phyloP scores from a whole-genome alignment of 1,284 basidiomycete species.

The Pseudozyma sp. region DNA sequence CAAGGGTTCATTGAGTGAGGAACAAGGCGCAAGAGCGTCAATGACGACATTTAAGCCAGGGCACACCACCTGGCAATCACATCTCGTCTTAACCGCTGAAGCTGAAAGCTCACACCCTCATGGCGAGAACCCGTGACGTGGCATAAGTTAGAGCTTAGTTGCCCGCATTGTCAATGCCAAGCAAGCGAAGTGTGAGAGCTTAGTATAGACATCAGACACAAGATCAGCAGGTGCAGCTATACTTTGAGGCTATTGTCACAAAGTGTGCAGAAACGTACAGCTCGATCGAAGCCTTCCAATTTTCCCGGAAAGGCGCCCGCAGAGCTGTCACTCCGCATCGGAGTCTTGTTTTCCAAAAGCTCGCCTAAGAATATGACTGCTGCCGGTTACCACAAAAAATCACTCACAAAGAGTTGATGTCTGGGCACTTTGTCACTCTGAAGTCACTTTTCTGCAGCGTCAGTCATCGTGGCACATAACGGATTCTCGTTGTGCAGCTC shows the following conservation, averaged over 20 bases:
- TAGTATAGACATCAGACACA: no score
- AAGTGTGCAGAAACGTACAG: neutral
- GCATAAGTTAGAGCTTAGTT: neutral
- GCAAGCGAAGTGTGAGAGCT: no score
- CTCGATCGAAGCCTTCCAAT: neutral
- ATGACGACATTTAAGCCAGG: constrained; percentile 21
- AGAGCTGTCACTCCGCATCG: constrained; percentile 14
- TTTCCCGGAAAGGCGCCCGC: neutral
- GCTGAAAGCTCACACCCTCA: no score
- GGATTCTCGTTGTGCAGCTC: neutral
- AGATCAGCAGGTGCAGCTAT: neutral
- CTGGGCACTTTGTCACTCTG: no score
- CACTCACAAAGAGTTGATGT: neutral
- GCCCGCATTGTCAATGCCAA: neutral
- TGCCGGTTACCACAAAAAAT: neutral
- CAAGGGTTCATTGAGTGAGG: neutral
- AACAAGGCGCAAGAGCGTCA: neutral
- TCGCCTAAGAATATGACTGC: constrained; percentile 1
- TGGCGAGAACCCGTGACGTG: neutral
- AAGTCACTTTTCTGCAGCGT: neutral
- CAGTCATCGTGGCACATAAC: constrained; percentile 2
- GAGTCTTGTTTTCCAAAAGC: constrained; percentile 7
- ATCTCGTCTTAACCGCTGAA: neutral
- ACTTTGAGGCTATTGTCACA: neutral
- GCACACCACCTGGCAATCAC: constrained; percentile 5